Evolutionary conservation across 2,329 filamentous ascomycete genomes (phyloP).

Genomic region (Metarhizium brunneum): DNA sequence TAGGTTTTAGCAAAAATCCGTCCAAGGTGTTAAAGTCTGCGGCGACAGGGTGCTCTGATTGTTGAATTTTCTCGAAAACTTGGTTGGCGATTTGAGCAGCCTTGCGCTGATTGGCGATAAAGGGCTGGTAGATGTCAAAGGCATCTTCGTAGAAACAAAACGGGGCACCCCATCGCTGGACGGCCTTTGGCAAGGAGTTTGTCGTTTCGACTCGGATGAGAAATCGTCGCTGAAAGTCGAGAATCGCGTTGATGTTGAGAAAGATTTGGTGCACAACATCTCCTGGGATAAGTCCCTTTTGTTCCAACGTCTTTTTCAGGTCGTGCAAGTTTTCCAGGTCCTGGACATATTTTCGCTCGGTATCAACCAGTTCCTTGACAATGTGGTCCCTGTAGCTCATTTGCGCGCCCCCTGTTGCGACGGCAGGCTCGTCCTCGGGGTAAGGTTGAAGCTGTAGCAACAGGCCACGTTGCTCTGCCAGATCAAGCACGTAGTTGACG

Average conservation of each 20-base stretch:
- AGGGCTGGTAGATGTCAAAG: conserved; percentile 91
- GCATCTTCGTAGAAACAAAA: conserved; percentile 78
- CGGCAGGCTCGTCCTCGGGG: conserved; percentile 41
- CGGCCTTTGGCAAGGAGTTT: conserved; percentile 66
- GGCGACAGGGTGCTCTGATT: conserved; percentile 69
- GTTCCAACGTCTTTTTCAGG: conserved; percentile 81
- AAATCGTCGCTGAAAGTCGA: conserved; percentile 93
- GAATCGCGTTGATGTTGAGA: conserved; percentile 85
- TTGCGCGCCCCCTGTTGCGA: conserved; percentile 46
- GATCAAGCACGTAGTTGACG: conserved; percentile 84
- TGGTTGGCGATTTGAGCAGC: conserved; percentile 77
- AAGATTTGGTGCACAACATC: conserved; percentile 93
- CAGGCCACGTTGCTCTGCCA: conserved; percentile 68
- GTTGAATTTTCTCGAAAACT: conserved; percentile 78
- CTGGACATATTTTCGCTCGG: conserved; percentile 95
- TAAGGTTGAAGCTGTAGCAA: conserved; percentile 54
- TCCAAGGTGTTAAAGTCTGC: conserved; percentile 81
- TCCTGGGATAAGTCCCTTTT: conserved; percentile 78
- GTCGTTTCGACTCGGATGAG: conserved; percentile 93
- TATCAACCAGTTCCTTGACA: conserved; percentile 83
- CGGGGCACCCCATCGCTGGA: conserved; percentile 91
- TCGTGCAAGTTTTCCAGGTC: conserved; percentile 91
- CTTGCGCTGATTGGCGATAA: conserved; percentile 92
- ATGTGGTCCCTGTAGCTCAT: conserved; percentile 77
- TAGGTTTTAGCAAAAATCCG: conserved; percentile 90